A percentile compares a stretch with the other conserved stretches of the same genome.
Conservation (phyloP, 352 stramenopile species). For the Lagenidium sp. region DNA sequence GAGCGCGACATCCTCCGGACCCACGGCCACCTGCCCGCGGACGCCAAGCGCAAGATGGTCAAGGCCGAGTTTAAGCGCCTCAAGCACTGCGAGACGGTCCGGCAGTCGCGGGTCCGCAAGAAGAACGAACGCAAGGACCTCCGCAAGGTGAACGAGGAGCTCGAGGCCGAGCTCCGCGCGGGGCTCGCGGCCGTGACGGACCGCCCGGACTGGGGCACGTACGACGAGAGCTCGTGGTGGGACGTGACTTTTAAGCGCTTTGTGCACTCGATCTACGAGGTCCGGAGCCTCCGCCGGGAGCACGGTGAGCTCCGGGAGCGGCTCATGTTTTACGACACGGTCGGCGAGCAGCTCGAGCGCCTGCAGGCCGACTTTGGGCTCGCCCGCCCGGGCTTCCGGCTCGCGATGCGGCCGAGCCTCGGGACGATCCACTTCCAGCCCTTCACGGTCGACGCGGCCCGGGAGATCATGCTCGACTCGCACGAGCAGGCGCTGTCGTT, state of each 20-base stretch:
- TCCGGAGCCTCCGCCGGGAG: constrained; percentile 37
- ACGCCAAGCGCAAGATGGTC: constrained; percentile 37
- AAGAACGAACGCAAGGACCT: constrained; percentile 56
- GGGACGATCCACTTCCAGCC: constrained; percentile 55
- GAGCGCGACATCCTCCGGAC: constrained; percentile 39
- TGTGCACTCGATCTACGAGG: constrained; percentile 66
- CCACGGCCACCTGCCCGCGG: constrained; percentile 27
- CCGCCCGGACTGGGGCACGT: constrained; percentile 33
- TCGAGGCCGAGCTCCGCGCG: constrained; percentile 34
- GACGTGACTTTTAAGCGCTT: constrained; percentile 60
- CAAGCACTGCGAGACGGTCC: constrained; percentile 72
- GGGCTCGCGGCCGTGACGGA: constrained; percentile 10
- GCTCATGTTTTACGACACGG: constrained; percentile 44
- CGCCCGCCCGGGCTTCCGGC: constrained; percentile 20
- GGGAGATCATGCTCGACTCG: constrained; percentile 66
- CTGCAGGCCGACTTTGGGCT: constrained; percentile 58
- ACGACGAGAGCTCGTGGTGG: constrained; percentile 34
- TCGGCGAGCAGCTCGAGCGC: constrained; percentile 64
- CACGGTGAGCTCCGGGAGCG: constrained; percentile 35
- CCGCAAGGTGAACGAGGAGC: constrained; percentile 40
- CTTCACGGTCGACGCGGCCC: constrained; percentile 30
- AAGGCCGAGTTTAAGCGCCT: constrained; percentile 66
- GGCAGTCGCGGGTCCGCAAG: constrained; percentile 69
- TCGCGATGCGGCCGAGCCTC: constrained; percentile 24
- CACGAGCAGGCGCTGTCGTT: constrained; percentile 61